phyloP scores from a whole-genome alignment of 805 yeast genomes.

The Suhomyces xylopsoci region DNA sequence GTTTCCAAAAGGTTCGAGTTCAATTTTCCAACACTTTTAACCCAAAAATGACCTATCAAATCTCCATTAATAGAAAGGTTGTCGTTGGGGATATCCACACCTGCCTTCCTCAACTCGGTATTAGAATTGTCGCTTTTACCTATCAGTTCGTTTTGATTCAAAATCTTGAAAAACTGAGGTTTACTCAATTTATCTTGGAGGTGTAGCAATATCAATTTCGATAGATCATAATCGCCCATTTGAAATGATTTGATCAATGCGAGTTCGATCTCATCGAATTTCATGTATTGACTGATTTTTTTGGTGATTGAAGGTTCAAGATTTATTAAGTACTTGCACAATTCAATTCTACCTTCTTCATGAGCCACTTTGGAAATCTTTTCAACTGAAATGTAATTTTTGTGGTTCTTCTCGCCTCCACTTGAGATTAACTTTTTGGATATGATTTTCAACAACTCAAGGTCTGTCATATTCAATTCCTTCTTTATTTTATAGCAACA shows the following conservation, averaged over 20 bases:
- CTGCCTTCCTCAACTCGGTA: conserved; percentile 14
- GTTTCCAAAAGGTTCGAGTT: conserved; percentile 22
- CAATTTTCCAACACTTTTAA: conserved; percentile 24
- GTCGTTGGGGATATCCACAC: conserved; percentile 13
- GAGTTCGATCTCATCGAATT: conserved; percentile 66
- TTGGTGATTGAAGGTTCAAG: conserved; percentile 62
- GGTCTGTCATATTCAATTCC: conserved; percentile 55
- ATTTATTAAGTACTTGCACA: conserved; percentile 66
- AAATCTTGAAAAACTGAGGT: conserved; percentile 66
- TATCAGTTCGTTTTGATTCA: conserved; percentile 47
- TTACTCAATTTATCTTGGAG: conserved; percentile 53
- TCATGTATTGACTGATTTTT: conserved; percentile 58
- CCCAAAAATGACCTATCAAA: conserved; percentile 38
- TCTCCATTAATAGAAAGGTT: conserved; percentile 35
- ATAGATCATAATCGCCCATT: conserved; percentile 57
- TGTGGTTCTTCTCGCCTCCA: conserved; percentile 21
- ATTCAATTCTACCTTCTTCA: conserved; percentile 73
- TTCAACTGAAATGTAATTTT: conserved; percentile 48
- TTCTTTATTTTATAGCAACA: conserved; percentile 65
- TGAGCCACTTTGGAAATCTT: conserved; percentile 62
- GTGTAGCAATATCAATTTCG: conserved; percentile 53
- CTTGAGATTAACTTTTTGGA: conserved; percentile 41
- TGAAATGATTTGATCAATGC: conserved; percentile 69
- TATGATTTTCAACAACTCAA: conserved; percentile 51
- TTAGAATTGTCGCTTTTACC: conserved; percentile 27